These are phyloP conservation scores for Eutrema salsugineum DNA, from an alignment of 441 rosid genomes.

Conservation along the genomic window DNA sequence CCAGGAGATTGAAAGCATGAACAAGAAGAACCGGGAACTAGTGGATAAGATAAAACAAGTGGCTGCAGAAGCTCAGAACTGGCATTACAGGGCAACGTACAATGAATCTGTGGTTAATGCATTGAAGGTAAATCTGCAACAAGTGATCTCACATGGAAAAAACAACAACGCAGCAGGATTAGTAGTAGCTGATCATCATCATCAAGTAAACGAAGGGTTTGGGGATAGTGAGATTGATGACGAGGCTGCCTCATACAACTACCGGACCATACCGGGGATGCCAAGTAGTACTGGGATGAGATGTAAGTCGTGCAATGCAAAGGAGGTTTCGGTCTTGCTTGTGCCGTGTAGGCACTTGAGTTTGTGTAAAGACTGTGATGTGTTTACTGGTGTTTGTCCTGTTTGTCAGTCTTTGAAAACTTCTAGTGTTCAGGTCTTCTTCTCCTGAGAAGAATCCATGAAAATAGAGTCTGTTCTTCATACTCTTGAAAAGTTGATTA, in stretches of 20 bases:
- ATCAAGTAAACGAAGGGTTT: constrained; percentile 72
- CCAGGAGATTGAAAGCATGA: constrained; percentile 60
- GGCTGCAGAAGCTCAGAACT: constrained; percentile 62
- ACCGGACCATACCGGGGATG: constrained; percentile 42
- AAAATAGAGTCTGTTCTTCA: background rate
- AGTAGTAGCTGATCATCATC: constrained; percentile 28
- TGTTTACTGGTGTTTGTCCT: constrained; percentile 55
- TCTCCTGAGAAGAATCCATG: constrained; percentile 14
- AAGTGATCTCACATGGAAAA: constrained; percentile 62
- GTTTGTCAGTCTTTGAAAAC: constrained; percentile 72
- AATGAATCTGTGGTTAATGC: constrained; percentile 64
- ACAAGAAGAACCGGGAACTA: constrained; percentile 68
- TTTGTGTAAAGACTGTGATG: constrained; percentile 75
- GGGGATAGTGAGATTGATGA: constrained; percentile 84
- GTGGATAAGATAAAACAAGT: constrained; percentile 62
- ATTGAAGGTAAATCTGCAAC: constrained; percentile 64
- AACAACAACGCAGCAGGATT: background rate
- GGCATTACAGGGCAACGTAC: constrained; percentile 76
- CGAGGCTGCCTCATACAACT: constrained; percentile 58
- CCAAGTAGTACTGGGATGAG: constrained; percentile 31
- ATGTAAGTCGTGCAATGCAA: constrained; percentile 65
- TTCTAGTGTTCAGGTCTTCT: constrained; percentile 50
- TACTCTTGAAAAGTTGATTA: background rate
- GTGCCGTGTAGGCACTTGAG: constrained; percentile 88
- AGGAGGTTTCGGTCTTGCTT: constrained; percentile 62